These are phyloP conservation scores for Flammula alnicola DNA, from an alignment of 1,284 basidiomycete genomes.

Conservation along the genomic window DNA sequence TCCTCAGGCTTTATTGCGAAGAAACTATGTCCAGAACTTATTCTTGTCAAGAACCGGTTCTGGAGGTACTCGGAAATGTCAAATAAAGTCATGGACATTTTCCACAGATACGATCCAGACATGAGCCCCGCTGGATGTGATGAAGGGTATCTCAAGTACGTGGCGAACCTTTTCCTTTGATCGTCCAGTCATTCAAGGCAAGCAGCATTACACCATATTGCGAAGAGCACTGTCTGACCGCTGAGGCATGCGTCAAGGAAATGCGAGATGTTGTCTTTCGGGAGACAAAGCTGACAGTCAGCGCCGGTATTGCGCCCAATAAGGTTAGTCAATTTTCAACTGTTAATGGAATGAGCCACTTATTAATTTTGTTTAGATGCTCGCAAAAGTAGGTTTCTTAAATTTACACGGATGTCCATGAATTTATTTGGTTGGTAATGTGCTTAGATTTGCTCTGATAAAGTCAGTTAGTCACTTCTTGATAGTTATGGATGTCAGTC, in stretches of 20 bases:
- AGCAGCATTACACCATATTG: conserved; percentile 81
- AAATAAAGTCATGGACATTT: conserved; percentile 66
- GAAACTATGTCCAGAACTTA: conserved; percentile 93
- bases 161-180: neutral
- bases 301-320: conserved; percentile 92
- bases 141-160: conserved; percentile 88
- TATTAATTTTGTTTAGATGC: conserved; percentile 47
- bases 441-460: conserved; percentile 88
- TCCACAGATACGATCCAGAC: conserved; percentile 80
- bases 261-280: conserved; percentile 75
- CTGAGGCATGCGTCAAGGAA: conserved; percentile 77
- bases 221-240: conserved; percentile 61
- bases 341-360: conserved; percentile 12
- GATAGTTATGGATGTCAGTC: neutral
- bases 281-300: conserved; percentile 88
- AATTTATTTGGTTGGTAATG: conserved; percentile 1
- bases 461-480: conserved; percentile 45
- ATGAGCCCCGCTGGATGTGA: conserved; percentile 85
- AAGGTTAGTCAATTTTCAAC: conserved; percentile 46
- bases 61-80: conserved; percentile 78
- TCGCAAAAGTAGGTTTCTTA: conserved; percentile 69
- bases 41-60: conserved; percentile 70
- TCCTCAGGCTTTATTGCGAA: conserved; percentile 82
- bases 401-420: neutral
- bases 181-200: conserved; percentile 5